Conservation (phyloP, 495 filamentous ascomycete species). For the Penicillium ochrochloron region DNA sequence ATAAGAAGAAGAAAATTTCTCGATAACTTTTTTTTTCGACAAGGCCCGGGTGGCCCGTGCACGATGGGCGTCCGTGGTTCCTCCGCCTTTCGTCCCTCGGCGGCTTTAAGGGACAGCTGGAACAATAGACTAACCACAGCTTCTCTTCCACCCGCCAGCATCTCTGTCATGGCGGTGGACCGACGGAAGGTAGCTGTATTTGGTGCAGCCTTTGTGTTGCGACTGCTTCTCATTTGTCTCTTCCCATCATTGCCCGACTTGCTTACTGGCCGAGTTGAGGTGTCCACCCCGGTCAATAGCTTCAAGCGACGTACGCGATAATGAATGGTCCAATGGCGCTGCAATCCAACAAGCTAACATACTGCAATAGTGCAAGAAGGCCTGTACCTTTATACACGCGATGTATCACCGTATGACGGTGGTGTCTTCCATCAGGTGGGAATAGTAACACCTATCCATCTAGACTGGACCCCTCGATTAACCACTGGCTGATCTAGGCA, state of each 20-base stretch:
- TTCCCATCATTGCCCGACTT: conserved; percentile 87
- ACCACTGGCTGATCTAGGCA: conserved; percentile 54
- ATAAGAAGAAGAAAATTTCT: conserved; percentile 44
- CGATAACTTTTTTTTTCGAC: conserved; percentile 47
- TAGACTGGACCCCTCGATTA: conserved; percentile 15
- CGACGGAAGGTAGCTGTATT: conserved; percentile 78
- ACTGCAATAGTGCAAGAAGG: conserved; percentile 85
- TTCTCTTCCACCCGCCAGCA: neutral
- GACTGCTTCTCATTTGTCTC: conserved; percentile 76
- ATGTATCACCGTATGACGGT: conserved; percentile 96
- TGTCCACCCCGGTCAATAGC: conserved; percentile 95
- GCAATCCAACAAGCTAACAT: conserved; percentile 13
- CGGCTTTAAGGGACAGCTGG: conserved; percentile 32
- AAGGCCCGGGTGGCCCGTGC: conserved; percentile 45
- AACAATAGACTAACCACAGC: conserved; percentile 1
- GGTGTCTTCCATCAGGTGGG: conserved; percentile 92
- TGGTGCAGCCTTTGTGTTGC: conserved; percentile 73
- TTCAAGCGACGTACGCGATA: conserved; percentile 85
- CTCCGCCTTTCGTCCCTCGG: conserved; percentile 26
- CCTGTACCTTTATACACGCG: conserved; percentile 91
- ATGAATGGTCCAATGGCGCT: conserved; percentile 3
- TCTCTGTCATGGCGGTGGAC: conserved; percentile 63
- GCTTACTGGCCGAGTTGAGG: conserved; percentile 88
- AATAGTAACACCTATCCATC: conserved; percentile 1
- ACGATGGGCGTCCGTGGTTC: conserved; percentile 37